phyloP scores from a whole-genome alignment of 805 yeast species.

The Kuraishia piskuri region DNA sequence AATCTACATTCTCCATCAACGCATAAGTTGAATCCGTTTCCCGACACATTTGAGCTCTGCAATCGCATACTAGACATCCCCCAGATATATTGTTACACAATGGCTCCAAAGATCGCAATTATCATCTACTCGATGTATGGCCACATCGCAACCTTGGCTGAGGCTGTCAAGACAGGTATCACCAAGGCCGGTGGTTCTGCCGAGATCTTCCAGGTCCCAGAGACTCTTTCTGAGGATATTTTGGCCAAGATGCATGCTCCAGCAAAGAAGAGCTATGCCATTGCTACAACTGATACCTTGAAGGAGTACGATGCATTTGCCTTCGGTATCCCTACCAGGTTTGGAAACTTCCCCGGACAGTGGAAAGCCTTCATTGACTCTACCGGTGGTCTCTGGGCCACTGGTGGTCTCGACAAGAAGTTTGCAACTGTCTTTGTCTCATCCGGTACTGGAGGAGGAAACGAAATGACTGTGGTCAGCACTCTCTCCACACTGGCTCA shows the following conservation, averaged over 20 bases:
- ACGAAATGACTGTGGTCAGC: slow-evolving; percentile 62
- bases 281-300: slow-evolving; percentile 52
- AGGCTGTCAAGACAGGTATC: slow-evolving; percentile 58
- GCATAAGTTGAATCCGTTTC: too few relatives aligned
- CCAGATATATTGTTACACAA: not conserved
- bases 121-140: slow-evolving; percentile 71
- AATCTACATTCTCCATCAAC: too few relatives aligned
- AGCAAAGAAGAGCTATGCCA: slow-evolving; percentile 39
- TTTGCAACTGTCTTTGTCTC: slow-evolving; percentile 65
- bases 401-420: slow-evolving; percentile 65
- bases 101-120: slow-evolving; percentile 21
- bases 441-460: slow-evolving; percentile 82
- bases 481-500: slow-evolving; percentile 58
- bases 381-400: slow-evolving; percentile 75
- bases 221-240: slow-evolving; percentile 58
- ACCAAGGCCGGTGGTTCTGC: slow-evolving; percentile 61
- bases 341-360: slow-evolving; percentile 74
- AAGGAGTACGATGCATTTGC: slow-evolving; percentile 67
- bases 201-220: slow-evolving; percentile 66
- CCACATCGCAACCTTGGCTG: slow-evolving; percentile 64
- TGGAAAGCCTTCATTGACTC: slow-evolving; percentile 69
- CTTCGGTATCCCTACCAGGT: slow-evolving; percentile 84
- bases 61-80: too few relatives aligned
- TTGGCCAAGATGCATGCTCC: slow-evolving; percentile 54
- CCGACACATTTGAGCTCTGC: too few relatives aligned